These are phyloP conservation scores for Polygonum aviculare DNA, from an alignment of 148 eudicot species.

Conservation along the genomic window DNA sequence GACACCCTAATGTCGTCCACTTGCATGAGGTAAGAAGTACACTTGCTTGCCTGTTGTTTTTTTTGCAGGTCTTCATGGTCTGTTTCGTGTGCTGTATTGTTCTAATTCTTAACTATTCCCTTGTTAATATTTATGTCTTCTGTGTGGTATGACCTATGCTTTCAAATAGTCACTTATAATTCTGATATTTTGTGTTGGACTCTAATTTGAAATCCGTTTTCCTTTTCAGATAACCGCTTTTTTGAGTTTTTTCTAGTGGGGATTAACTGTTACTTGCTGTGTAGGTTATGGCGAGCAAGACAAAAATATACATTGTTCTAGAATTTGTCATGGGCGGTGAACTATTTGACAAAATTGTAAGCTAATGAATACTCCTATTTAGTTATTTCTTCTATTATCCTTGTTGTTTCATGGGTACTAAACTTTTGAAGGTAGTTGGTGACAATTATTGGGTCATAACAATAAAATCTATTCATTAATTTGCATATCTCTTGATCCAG, in stretches of 20 bases:
- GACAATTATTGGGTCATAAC: neutral
- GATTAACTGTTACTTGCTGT: slow-evolving; percentile 14
- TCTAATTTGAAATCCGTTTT: neutral
- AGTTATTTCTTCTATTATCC: neutral
- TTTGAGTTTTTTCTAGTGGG: slow-evolving; percentile 16
- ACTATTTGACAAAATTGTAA: slow-evolving; percentile 90
- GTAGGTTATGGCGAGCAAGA: slow-evolving; percentile 98
- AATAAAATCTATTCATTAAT: neutral
- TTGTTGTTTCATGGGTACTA: neutral
- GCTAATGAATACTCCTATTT: slow-evolving; percentile 5
- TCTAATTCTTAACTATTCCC: neutral
- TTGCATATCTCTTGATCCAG: slow-evolving; percentile 24
- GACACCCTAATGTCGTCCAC: slow-evolving; percentile 92
- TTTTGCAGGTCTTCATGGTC: slow-evolving; percentile 2
- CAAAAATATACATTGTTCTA: slow-evolving; percentile 79
- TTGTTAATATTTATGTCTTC: neutral
- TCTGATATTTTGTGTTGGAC: neutral
- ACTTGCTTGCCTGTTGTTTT: neutral
- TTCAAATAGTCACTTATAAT: neutral
- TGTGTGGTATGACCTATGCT: neutral
- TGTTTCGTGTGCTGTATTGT: neutral
- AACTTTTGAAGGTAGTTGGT: neutral
- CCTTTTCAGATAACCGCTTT: neutral
- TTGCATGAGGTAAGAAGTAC: slow-evolving; percentile 62
- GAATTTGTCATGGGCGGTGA: slow-evolving; percentile 92